A percentile compares a stretch with the other conserved stretches of the same genome.
These are phyloP conservation scores for Cryphonectria naterciae DNA, from an alignment of 2,329 filamentous ascomycete species.

Conservation along the genomic window DNA sequence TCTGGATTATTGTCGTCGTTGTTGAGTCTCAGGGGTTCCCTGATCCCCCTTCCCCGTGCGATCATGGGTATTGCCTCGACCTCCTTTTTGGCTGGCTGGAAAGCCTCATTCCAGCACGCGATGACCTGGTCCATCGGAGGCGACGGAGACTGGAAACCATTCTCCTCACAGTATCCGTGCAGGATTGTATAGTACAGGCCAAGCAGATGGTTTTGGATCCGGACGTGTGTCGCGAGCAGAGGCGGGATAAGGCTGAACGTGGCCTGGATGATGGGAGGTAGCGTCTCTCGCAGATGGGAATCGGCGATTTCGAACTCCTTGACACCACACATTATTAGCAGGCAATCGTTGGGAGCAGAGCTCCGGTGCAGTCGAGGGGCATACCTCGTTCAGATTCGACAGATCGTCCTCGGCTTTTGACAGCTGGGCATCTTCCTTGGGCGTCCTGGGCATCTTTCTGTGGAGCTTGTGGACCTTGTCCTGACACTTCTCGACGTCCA, in stretches of 20 bases:
- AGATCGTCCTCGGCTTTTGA: conserved; percentile 75
- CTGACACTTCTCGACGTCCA: conserved; percentile 81
- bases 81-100: conserved; percentile 66
- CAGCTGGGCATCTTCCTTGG: conserved; percentile 73
- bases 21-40: conserved; percentile 47
- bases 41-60: conserved; percentile 67
- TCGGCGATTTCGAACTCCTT: conserved; percentile 77
- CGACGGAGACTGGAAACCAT: conserved; percentile 71
- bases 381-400: conserved; percentile 65
- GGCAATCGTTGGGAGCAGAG: neutral
- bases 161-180: conserved; percentile 72
- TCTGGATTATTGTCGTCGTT: conserved; percentile 38
- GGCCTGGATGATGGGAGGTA: conserved; percentile 73
- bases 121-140: conserved; percentile 75
- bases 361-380: neutral
- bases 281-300: conserved; percentile 69
- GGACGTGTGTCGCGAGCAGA: conserved; percentile 70
- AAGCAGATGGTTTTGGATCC: conserved; percentile 77
- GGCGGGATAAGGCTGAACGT: conserved; percentile 76
- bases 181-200: conserved; percentile 78
- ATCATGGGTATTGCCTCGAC: conserved; percentile 69
- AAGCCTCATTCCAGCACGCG: conserved; percentile 65
- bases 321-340: conserved; percentile 29
- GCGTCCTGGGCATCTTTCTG: conserved; percentile 70
- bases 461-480: conserved; percentile 70